These are phyloP conservation scores for Ascocoryne sarcoides DNA, from an alignment of 2,329 filamentous ascomycete species.

Conservation along the genomic window DNA sequence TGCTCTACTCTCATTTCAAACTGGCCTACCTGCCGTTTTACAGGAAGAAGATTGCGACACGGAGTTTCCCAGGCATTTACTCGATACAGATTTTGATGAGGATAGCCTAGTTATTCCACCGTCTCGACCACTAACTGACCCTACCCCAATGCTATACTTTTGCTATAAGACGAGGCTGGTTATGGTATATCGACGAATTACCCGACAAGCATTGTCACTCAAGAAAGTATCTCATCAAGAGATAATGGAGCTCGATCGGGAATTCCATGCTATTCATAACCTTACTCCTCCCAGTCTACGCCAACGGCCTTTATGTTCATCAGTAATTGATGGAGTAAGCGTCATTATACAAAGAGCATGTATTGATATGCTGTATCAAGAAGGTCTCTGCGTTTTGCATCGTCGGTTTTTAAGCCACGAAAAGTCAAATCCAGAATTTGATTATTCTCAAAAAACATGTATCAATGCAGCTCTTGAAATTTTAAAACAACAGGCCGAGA, in stretches of 20 bases:
- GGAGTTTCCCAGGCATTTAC: conserved; percentile 39
- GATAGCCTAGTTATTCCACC: conserved; percentile 17
- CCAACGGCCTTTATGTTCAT: conserved; percentile 3
- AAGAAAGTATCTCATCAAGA: conserved; percentile 39
- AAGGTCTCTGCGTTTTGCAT: neutral
- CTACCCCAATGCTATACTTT: conserved; percentile 47
- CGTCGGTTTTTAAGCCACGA: neutral
- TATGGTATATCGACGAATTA: conserved; percentile 41
- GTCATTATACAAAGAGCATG: conserved; percentile 31
- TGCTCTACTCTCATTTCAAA: conserved; percentile 42
- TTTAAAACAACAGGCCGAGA: conserved; percentile 1
- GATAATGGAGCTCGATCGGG: conserved; percentile 37
- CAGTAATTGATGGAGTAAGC: conserved; percentile 30
- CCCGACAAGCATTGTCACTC: conserved; percentile 40
- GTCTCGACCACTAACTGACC: conserved; percentile 44
- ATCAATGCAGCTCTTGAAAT: neutral
- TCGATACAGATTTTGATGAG: conserved; percentile 44
- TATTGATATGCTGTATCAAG: neutral
- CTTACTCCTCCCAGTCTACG: conserved; percentile 38
- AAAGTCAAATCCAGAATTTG: neutral
- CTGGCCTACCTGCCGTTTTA: conserved; percentile 42
- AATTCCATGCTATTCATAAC: conserved; percentile 11
- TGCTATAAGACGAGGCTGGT: conserved; percentile 38
- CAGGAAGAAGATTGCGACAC: conserved; percentile 41
- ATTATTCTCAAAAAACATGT: neutral